These are phyloP conservation scores for Fragaria iinumae DNA, from an alignment of 306 rosid species.

Conservation along the genomic window DNA sequence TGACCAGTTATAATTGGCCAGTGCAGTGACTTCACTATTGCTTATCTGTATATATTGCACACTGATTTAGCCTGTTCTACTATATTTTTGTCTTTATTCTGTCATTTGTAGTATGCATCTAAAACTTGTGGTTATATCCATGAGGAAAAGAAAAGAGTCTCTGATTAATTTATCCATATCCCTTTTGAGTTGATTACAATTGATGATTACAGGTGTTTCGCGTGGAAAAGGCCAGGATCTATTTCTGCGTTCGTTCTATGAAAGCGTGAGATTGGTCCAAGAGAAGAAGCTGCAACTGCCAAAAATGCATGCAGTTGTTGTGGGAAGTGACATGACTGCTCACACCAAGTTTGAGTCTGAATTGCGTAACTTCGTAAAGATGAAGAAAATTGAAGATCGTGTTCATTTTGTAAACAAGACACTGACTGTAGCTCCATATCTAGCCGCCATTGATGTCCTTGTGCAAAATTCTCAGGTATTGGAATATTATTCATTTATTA, in stretches of 20 bases:
- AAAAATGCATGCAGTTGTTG: constrained; percentile 77
- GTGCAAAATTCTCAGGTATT: constrained; percentile 96
- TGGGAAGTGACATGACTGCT: constrained; percentile 89
- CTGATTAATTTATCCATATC: neutral
- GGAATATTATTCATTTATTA: constrained; percentile 1
- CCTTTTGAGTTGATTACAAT: neutral
- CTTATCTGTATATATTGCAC: neutral
- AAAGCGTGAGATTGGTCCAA: constrained; percentile 60
- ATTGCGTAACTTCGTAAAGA: constrained; percentile 61
- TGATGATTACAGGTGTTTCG: constrained; percentile 66
- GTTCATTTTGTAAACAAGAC: constrained; percentile 94
- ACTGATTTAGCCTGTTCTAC: neutral
- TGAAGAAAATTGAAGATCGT: constrained; percentile 71
- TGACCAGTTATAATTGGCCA: neutral
- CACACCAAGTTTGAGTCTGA: constrained; percentile 77
- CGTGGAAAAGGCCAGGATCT: constrained; percentile 96
- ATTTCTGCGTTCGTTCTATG: constrained; percentile 72
- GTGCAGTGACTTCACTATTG: neutral
- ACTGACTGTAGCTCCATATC: constrained; percentile 86
- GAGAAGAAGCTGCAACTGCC: constrained; percentile 86
- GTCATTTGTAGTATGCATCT: neutral
- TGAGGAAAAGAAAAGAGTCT: neutral
- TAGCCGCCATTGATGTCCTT: constrained; percentile 92
- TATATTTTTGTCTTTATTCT: neutral
- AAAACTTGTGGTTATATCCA: constrained; percentile 3